Conservation (phyloP, 2,329 filamentous ascomycete species). For the Huntiella savannae region DNA sequence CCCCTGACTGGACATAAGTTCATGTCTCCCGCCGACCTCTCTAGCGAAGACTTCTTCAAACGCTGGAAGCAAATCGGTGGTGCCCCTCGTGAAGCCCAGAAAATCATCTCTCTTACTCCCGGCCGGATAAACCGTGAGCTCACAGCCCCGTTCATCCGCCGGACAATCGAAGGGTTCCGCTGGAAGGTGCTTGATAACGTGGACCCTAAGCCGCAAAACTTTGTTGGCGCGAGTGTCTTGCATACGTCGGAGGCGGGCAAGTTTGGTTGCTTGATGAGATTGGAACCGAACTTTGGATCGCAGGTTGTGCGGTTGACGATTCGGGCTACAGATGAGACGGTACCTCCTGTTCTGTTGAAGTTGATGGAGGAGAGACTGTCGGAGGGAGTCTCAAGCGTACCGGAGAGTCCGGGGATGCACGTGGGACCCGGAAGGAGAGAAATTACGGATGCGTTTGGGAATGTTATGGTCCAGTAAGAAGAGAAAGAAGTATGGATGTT, state of each 20-base stretch:
- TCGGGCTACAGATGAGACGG: slow-evolving; percentile 76
- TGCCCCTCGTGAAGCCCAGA: slow-evolving; percentile 68
- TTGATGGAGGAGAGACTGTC: slow-evolving; percentile 72
- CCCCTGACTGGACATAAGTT: slow-evolving; percentile 86
- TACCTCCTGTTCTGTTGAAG: slow-evolving; percentile 63
- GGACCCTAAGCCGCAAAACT: slow-evolving; percentile 82
- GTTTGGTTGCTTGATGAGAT: slow-evolving; percentile 76
- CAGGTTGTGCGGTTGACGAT: slow-evolving; percentile 94
- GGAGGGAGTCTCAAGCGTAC: slow-evolving; percentile 25
- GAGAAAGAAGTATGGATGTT: not conserved
- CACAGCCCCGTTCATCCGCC: slow-evolving; percentile 50
- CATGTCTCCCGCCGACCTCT: slow-evolving; percentile 79
- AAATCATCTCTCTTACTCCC: slow-evolving; percentile 51
- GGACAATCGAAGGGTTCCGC: slow-evolving; percentile 63
- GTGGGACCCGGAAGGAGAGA: slow-evolving; percentile 27
- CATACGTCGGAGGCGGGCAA: slow-evolving; percentile 73
- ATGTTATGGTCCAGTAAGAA: slow-evolving; percentile 30
- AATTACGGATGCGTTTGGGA: slow-evolving; percentile 36
- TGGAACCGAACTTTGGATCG: slow-evolving; percentile 86
- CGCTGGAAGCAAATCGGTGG: slow-evolving; percentile 97
- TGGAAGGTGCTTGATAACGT: slow-evolving; percentile 76
- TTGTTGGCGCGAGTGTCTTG: slow-evolving; percentile 76
- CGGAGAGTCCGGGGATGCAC: slow-evolving; percentile 17
- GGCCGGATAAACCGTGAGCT: slow-evolving; percentile 38
- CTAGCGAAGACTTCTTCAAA: slow-evolving; percentile 92